Base-by-base conservation (phyloP, 108 stramenopile genomes). In the Schizochytrium sp. region DNA sequence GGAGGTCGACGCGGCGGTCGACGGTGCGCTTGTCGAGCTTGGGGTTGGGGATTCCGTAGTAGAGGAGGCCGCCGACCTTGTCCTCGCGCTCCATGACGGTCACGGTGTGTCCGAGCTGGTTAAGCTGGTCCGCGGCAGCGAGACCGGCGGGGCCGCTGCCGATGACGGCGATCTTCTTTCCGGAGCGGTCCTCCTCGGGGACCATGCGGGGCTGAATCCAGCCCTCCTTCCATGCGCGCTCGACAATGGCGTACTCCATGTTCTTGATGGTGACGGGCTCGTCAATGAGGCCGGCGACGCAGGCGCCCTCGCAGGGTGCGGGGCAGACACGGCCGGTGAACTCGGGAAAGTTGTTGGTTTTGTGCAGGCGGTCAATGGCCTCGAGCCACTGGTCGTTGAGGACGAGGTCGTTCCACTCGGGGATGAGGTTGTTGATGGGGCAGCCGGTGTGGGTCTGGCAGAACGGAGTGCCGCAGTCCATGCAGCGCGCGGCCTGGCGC, bases 341-440 rank as follows among this genome's bases (percentile, higher is more conserved):
- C 92, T 98, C 98, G n/a, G 98, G 98, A 93, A 98, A 98, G 95
- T 98, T 98, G 93, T 98, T 98, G 83, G 98, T 98, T 91, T 95
- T 94, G 91, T 97, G 97, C 87, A 98, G 93, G 44, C 96, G 93
- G 23, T 97, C 96, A 89, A 97, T 97, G 87, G 97, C 97, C 71
- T 98, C 96, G 57, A 92, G 93, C 98, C 96, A 97, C 88, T 96
- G 96, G 59, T 95, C 97, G 89, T 98, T 95, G 94, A 96, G 97
- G 29, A 98, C 98, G 8, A 98, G 92, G 92, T 97, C 96, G 92
- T 98, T 98, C 97, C 97, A 98, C 94, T 98, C 98, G 43, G 98
- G 98, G 88, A 98, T 98, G 19, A 97, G 93, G 89, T 98, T 98
- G 93, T 98, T 96, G 25, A 98, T 95, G 72, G 98, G 98, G 90